Evolutionary conservation across 2,329 filamentous ascomycete genomes (phyloP), one percentile per base, ranked within the genome.

Genomic region (Leptographium procerum): DNA sequence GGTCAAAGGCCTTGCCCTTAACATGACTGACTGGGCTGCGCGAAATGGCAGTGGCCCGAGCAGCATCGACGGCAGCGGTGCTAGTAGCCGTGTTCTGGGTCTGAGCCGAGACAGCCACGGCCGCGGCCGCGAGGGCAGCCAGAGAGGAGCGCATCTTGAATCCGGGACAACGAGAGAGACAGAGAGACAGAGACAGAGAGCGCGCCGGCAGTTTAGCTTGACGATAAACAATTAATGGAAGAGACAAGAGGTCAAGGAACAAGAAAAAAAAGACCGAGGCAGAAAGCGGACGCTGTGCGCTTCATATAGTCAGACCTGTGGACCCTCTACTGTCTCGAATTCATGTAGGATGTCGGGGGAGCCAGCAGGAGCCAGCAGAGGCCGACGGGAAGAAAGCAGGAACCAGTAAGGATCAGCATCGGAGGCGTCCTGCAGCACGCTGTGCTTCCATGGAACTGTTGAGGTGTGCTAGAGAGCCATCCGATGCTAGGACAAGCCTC

Each of bases 1-100:
- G 83, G 67, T 90, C 80, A 67, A 91, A 91, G 0, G 78, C 83
- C 67, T 85, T 83, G 61, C 89, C 89, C 67, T 82, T 78, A 56
- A 91, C 83, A 65, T 83, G 68, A 68, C 78, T 84, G 34, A 78
- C 82, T 2, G 84, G 82, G 61, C 81, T 83, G 61, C 73, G 71
- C 1, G 84, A 84, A 67, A 77, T 75, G 13, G 83, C 83, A 1
- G 81, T 86, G 9, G 83, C 83, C 56, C 76, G 77, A 29, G 82
- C 81, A 22, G 77, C 76, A 6, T 75, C 74, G 9, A 86, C 81
- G 52, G 74, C 73, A 24, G 73, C 68, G 22, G 76, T 67, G 29
- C 69, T 72, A 4, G 81, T 84, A 3, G 80, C 77, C 19, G 81
- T 84, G 68, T 79, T 77, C 34, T 61, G 45, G 55, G 52, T 45